Conservation (phyloP, 352 stramenopile species). For the Phytophthora colocasiae region DNA sequence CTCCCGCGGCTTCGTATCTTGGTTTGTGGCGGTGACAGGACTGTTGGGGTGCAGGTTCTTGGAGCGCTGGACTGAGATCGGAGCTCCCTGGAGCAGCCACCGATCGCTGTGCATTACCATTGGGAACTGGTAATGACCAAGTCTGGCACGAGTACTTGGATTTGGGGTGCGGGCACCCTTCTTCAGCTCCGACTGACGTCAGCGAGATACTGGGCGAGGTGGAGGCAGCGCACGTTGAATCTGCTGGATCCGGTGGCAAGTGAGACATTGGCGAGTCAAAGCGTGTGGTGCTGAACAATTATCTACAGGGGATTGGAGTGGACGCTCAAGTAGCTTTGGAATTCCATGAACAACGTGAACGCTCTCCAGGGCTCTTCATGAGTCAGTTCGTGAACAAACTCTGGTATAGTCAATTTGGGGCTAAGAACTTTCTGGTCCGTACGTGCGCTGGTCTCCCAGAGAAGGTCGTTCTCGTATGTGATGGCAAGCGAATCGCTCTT, state of each 20-base stretch:
- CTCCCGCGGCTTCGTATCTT: slow-evolving; percentile 91
- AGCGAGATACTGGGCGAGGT: slow-evolving; percentile 76
- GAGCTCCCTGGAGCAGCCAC: slow-evolving; percentile 73
- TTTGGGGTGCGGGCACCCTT: slow-evolving; percentile 96
- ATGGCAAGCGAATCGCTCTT: slow-evolving; percentile 74
- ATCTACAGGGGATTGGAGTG: slow-evolving; percentile 87
- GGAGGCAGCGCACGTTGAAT: slow-evolving; percentile 75
- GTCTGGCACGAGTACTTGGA: slow-evolving; percentile 91
- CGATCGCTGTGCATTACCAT: slow-evolving; percentile 95
- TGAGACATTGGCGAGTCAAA: slow-evolving; percentile 76
- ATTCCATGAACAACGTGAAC: slow-evolving; percentile 91
- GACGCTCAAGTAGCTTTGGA: slow-evolving; percentile 91
- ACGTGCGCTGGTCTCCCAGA: slow-evolving; percentile 79
- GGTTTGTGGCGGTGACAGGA: slow-evolving; percentile 96
- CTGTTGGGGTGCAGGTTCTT: slow-evolving; percentile 93
- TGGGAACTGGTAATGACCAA: slow-evolving; percentile 98
- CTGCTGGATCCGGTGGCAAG: slow-evolving; percentile 79
- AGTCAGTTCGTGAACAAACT: slow-evolving; percentile 93
- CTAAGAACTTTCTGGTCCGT: slow-evolving; percentile 88
- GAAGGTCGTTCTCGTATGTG: slow-evolving; percentile 84
- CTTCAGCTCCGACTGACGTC: slow-evolving; percentile 61
- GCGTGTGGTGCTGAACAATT: slow-evolving; percentile 80
- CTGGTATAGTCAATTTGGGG: slow-evolving; percentile 91
- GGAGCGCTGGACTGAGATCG: slow-evolving; percentile 77
- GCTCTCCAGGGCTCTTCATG: slow-evolving; percentile 89